Evolutionary conservation across 306 rosid species (phyloP).

Genomic region (Cicer cuneatum): DNA sequence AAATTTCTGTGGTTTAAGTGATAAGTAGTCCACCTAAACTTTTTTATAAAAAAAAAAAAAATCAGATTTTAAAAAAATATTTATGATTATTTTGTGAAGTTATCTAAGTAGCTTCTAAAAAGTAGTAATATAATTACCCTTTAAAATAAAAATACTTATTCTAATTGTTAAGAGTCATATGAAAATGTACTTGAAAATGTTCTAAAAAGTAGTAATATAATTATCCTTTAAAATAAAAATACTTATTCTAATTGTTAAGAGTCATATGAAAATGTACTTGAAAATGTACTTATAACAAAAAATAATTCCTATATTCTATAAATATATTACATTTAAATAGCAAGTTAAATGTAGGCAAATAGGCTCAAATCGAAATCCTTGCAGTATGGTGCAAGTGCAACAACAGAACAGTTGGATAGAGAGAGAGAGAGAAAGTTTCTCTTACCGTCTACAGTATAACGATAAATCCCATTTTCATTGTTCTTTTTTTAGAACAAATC

Average conservation of each 20-base stretch:
- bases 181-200: not conserved
- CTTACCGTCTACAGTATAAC: not conserved
- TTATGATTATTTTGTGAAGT: not conserved
- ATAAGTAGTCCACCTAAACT: not conserved
- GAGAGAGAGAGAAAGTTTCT: too few relatives aligned
- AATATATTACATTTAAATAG: not conserved
- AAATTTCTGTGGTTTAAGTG: not conserved
- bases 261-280: too few relatives aligned
- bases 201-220: not conserved
- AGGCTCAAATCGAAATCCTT: not conserved
- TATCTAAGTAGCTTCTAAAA: not conserved
- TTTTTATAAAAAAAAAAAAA: not conserved
- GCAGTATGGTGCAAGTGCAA: too few relatives aligned
- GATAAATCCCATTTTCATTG: constrained; percentile 22
- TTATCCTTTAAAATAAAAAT: not conserved
- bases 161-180: not conserved
- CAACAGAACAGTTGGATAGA: too few relatives aligned
- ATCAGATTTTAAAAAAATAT: not conserved
- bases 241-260: not conserved
- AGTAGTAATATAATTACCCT: not conserved
- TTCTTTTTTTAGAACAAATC: constrained; percentile 15
- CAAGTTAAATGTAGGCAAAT: not conserved
- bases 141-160: not conserved
- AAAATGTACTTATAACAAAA: too few relatives aligned
- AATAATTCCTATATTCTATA: not conserved